phyloP scores from a whole-genome alignment of 805 yeast species.

The Limtongia smithiae region DNA sequence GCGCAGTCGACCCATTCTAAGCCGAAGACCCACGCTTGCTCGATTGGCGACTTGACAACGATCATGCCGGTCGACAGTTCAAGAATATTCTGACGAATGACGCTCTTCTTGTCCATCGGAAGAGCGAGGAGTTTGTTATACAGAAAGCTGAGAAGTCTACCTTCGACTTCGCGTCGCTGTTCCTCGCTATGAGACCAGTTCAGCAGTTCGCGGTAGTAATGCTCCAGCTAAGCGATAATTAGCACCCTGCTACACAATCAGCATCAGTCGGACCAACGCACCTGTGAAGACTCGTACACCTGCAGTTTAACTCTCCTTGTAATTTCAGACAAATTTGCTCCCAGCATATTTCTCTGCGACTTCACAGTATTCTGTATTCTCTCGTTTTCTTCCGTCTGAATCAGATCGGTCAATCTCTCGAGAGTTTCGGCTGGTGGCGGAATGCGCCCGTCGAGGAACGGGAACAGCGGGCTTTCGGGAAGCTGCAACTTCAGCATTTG shows the following conservation, averaged over 20 bases:
- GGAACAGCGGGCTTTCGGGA: conserved; percentile 35
- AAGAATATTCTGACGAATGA: conserved; percentile 44
- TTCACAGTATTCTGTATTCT: conserved; percentile 30
- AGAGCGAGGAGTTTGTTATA: conserved; percentile 51
- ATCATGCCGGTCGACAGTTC: conserved; percentile 68
- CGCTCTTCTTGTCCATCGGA: conserved; percentile 46
- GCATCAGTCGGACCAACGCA: neutral
- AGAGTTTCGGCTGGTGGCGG: conserved; percentile 32
- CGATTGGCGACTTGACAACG: conserved; percentile 56
- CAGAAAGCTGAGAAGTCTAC: conserved; percentile 54
- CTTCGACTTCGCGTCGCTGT: conserved; percentile 57
- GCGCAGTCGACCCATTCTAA: conserved; percentile 70
- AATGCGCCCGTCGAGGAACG: conserved; percentile 33
- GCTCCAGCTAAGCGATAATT: conserved; percentile 40
- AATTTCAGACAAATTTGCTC: conserved; percentile 28
- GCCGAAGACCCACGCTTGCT: conserved; percentile 66
- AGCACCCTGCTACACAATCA: neutral
- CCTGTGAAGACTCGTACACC: conserved; percentile 46
- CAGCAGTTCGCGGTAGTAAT: conserved; percentile 53
- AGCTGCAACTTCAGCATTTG: conserved; percentile 30
- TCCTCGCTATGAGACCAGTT: conserved; percentile 61
- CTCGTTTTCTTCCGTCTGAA: conserved; percentile 40
- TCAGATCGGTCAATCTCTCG: conserved; percentile 30
- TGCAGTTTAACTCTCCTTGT: conserved; percentile 44
- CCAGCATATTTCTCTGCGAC: conserved; percentile 30